phyloP scores from a whole-genome alignment of 139 green algal genomes.

The Mychonastes homosphaera region DNA sequence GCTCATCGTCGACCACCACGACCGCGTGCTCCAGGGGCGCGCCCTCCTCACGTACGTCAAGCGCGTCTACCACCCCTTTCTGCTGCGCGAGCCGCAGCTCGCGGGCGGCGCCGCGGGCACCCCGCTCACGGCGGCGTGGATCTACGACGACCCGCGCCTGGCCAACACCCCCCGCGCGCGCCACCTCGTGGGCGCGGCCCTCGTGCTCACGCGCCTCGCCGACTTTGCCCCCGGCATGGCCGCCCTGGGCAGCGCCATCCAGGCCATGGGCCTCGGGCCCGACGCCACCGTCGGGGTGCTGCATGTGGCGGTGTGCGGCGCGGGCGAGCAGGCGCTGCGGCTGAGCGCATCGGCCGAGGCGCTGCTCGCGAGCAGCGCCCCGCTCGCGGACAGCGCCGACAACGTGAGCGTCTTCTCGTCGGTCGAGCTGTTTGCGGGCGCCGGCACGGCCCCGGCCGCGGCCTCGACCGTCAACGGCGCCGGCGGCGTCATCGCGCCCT shows the following conservation, averaged over 20 bases:
- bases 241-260: background rate
- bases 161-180: constrained; percentile 1
- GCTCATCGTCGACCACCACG: constrained; percentile 55
- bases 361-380: too few species aligned
- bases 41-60: constrained; percentile 77
- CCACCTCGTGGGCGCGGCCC: constrained; percentile 26
- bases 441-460: background rate
- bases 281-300: constrained; percentile 26
- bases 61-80: constrained; percentile 74
- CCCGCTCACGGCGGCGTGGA: constrained; percentile 31
- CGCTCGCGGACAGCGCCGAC: background rate
- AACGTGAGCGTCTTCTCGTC: too few species aligned
- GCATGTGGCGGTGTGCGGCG: constrained; percentile 40
- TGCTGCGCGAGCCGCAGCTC: constrained; percentile 52
- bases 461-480: constrained; percentile 15
- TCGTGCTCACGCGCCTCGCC: constrained; percentile 27
- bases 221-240: constrained; percentile 9
- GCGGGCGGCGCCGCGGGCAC: too few species aligned
- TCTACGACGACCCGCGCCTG: constrained; percentile 23
- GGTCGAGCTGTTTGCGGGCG: constrained; percentile 9
- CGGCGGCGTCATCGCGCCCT: background rate
- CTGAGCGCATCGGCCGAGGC: constrained; percentile 11
- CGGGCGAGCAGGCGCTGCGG: constrained; percentile 19
- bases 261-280: background rate
- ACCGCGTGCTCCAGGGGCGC: constrained; percentile 34